Conservation (phyloP, 1,284 basidiomycete genomes). For the Porogramme epimiltina region DNA sequence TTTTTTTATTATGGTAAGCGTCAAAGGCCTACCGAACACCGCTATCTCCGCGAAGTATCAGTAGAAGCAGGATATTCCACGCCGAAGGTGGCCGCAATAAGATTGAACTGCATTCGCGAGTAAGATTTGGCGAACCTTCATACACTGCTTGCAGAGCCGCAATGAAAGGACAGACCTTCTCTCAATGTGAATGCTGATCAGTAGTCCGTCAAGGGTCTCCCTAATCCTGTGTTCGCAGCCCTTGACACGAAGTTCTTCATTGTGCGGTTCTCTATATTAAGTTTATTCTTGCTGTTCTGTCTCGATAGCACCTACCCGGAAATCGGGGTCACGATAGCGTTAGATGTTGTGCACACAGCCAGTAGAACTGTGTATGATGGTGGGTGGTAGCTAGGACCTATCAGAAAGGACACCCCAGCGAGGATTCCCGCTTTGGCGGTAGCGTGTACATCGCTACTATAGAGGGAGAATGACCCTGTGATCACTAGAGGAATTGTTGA, state of each 20-base stretch:
- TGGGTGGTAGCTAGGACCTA: too few relatives aligned
- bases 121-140: constrained; percentile 21
- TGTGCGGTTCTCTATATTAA: constrained; percentile 69
- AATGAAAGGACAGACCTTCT: neutral
- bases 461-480: too few relatives aligned
- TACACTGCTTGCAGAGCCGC: constrained; percentile 27
- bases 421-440: too few relatives aligned
- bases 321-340: too few relatives aligned
- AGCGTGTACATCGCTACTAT: too few relatives aligned
- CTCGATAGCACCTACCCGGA: constrained; percentile 83
- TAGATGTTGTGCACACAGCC: too few relatives aligned
- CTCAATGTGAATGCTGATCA: too few relatives aligned
- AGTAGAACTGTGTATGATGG: too few relatives aligned
- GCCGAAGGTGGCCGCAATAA: constrained; percentile 87
- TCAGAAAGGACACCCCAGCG: too few relatives aligned
- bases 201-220: constrained; percentile 88
- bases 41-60: constrained; percentile 94
- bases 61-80: constrained; percentile 85
- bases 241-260: constrained; percentile 92
- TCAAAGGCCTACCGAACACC: too few relatives aligned
- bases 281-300: constrained; percentile 81
- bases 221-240: constrained; percentile 91
- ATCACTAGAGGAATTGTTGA: too few relatives aligned
- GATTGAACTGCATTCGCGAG: constrained; percentile 89
- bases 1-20: too few relatives aligned